Evolutionary conservation across 108 stramenopile species (phyloP).

Genomic region (Nitzschia sp.): DNA sequence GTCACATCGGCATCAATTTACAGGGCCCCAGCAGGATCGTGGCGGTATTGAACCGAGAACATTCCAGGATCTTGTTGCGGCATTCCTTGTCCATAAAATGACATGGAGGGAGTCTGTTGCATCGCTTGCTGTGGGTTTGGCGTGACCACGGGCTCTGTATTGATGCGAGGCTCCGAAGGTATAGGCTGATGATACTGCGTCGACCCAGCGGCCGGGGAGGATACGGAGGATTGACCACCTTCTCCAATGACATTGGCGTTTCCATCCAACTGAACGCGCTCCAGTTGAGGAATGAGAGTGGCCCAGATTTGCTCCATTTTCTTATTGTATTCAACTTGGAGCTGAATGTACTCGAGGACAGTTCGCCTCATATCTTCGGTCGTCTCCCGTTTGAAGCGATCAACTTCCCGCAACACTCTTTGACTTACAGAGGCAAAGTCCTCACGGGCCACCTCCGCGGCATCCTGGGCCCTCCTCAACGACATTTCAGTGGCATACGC

Average conservation of each 20-base stretch:
- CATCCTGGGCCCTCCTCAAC: conserved; percentile 72
- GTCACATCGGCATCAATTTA: background rate
- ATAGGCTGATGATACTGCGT: conserved; percentile 10
- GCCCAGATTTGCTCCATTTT: conserved; percentile 94
- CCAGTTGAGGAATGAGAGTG: conserved; percentile 84
- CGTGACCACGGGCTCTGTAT: conserved; percentile 21
- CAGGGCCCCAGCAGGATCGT: conserved; percentile 7
- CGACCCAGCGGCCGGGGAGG: conserved; percentile 1
- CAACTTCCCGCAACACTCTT: conserved; percentile 93
- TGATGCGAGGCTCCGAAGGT: conserved; percentile 12
- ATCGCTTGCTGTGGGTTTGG: conserved; percentile 36
- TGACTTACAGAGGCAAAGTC: conserved; percentile 88
- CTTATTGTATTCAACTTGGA: conserved; percentile 94
- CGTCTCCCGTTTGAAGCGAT: conserved; percentile 95
- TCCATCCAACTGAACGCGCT: conserved; percentile 61
- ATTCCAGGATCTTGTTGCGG: conserved; percentile 31
- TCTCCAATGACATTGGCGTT: conserved; percentile 32
- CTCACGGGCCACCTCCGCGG: conserved; percentile 71
- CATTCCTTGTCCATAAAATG: conserved; percentile 5
- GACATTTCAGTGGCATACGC: conserved; percentile 87
- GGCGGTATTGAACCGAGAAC: conserved; percentile 45
- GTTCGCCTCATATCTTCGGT: conserved; percentile 93
- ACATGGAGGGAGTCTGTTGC: conserved; percentile 16
- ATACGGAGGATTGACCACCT: background rate
- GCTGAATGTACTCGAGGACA: conserved; percentile 89